Base-by-base conservation (phyloP, 1,284 basidiomycete genomes). In the Ustilago loliicola region DNA sequence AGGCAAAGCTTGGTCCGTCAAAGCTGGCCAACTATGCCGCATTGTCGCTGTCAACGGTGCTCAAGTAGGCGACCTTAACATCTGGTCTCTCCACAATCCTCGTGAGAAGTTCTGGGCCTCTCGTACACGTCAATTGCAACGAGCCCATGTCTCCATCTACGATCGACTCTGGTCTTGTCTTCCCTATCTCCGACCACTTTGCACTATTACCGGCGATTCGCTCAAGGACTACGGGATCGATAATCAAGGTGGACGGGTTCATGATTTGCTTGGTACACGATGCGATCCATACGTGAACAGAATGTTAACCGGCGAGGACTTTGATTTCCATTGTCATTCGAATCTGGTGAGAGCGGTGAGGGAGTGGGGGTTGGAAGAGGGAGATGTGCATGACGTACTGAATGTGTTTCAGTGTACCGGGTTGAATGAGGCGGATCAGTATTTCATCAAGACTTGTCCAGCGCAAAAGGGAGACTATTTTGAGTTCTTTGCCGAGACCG, bases 381-480 rank as follows among this genome's bases (percentile, higher is more conserved):
- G 45, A 17, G 71, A 68, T 40, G 60, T 73, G 3, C 71, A 73
- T 36, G 71, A 73, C 40, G 71, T 73, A 13, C 48, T 73, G 23
- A 69, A 73, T 54, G 66, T 73, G 15, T 73, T 73, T 25, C 71
- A 73, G 29, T 73, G 61, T 29, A 73, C 71, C n/a, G 71, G 71
- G 3, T 32, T 72, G 29, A 72, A 72, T 32, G 21, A n/a, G 30
- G 48, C 32, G 10, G 70, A 68, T 47, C 36, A 72, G 70, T 72
- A 72, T 65, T 72, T 73, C 47, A 73, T 73, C 65, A 73, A 73
- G 60, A 68, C 71, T 1, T 73, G 71, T 34, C 71, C 71, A 1
- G 71, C 71, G 17, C 30, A 68, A 30, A 64, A 68, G 58, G 66
- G 66, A 11, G 71, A 73, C 34, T 73, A 54, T 25, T 61, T 73